phyloP scores from a whole-genome alignment of 139 green algal genomes.

The Chloropicon primus region DNA sequence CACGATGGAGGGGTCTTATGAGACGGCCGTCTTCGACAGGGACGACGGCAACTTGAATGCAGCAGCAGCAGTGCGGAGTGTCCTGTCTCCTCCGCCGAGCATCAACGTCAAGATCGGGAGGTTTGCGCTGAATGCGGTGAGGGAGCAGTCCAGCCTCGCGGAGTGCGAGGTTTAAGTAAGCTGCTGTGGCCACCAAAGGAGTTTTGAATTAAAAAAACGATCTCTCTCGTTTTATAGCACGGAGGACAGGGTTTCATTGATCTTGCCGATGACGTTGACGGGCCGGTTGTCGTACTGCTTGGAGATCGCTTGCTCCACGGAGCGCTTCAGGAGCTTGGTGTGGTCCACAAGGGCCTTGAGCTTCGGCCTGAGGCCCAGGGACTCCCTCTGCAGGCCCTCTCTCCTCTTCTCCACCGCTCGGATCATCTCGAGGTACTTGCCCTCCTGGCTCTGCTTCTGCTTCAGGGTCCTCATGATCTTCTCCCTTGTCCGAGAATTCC shows the following conservation, averaged over 20 bases:
- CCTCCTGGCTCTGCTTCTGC: background rate
- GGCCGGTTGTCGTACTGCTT: background rate
- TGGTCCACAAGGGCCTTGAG: background rate
- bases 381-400: background rate
- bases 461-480: background rate
- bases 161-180: too few species aligned
- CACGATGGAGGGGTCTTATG: slow-evolving; percentile 52
- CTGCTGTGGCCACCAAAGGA: background rate
- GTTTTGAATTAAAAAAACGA: background rate
- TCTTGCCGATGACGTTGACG: background rate
- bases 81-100: too few species aligned
- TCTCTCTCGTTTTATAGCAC: too few species aligned
- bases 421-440: background rate
- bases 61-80: too few species aligned
- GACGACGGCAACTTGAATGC: background rate
- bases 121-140: background rate
- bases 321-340: background rate
- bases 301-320: background rate
- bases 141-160: background rate
- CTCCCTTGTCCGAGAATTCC: background rate
- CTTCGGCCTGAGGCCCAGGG: background rate
- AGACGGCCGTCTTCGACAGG: background rate
- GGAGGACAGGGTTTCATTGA: background rate
- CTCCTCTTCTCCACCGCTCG: background rate
- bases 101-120: background rate